Percentiles rank a stretch among this genome's conserved stretches.
Conservation (phyloP, 495 filamentous ascomycete genomes). For the Tirmania nivea region DNA sequence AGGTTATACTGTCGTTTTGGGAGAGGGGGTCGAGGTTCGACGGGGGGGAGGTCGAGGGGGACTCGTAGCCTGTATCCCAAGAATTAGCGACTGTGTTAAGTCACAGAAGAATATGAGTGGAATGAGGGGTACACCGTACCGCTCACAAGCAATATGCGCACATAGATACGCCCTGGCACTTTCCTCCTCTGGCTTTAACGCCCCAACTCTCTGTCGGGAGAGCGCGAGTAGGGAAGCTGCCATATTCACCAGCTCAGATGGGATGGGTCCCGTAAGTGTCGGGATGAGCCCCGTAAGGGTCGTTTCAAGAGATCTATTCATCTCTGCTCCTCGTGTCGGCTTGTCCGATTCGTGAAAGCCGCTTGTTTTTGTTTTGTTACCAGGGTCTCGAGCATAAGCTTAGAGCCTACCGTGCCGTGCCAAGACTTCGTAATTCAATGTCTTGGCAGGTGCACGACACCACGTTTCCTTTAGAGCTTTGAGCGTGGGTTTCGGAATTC, state of each 20-base stretch:
- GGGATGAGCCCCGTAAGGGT: conserved; percentile 57
- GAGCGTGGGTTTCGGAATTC: too few species aligned
- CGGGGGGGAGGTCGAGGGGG: conserved; percentile 59
- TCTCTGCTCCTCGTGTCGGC: conserved; percentile 11
- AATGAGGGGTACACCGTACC: conserved; percentile 37
- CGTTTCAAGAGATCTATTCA: conserved; percentile 59
- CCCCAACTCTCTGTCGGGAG: conserved; percentile 57
- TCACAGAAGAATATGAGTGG: too few species aligned
- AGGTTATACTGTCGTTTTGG: conserved; percentile 66
- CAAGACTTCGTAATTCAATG: too few species aligned
- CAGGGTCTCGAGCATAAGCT: too few species aligned
- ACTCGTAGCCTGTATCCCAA: conserved; percentile 16
- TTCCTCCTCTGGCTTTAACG: conserved; percentile 71
- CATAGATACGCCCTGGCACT: conserved; percentile 71
- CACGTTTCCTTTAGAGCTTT: too few species aligned
- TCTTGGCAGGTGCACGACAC: too few species aligned
- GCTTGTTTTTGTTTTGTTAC: too few species aligned
- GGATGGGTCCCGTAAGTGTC: conserved; percentile 47
- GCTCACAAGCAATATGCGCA: conserved; percentile 76
- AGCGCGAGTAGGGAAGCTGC: conserved; percentile 67
- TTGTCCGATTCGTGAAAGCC: too few species aligned
- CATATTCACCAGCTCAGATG: conserved; percentile 51
- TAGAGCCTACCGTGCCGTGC: too few species aligned
- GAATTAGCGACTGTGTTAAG: too few species aligned
- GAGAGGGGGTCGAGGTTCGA: conserved; percentile 62